A percentile compares a stretch with the other conserved stretches of the same genome.
Conservation (phyloP, 257 asterid species). For the Rauvolfia tetraphylla region DNA sequence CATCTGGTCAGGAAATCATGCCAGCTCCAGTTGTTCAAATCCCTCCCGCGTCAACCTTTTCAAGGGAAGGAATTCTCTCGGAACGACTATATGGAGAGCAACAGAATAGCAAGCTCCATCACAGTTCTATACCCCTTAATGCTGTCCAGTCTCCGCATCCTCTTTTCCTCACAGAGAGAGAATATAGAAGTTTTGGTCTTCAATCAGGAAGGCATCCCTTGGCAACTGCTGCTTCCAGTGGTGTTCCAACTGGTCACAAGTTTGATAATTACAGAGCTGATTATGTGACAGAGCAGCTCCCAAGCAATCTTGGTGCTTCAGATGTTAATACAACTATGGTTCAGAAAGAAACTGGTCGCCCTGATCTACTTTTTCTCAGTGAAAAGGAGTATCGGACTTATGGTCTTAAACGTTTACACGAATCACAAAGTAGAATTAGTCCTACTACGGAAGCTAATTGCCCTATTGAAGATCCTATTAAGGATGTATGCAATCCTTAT, state of each 20-base stretch:
- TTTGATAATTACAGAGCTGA: slow-evolving; percentile 34
- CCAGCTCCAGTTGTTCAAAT: slow-evolving; percentile 14
- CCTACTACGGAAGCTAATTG: slow-evolving; percentile 21
- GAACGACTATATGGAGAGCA: slow-evolving; percentile 25
- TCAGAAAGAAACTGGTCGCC: slow-evolving; percentile 31
- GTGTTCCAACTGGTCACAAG: slow-evolving; percentile 15
- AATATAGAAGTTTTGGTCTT: slow-evolving; percentile 75
- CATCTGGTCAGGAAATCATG: slow-evolving; percentile 26
- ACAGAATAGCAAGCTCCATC: slow-evolving; percentile 19
- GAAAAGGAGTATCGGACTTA: slow-evolving; percentile 55
- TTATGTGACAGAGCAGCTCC: slow-evolving; percentile 37
- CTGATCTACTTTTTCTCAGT: slow-evolving; percentile 33
- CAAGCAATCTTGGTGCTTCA: slow-evolving; percentile 24
- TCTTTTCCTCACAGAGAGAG: slow-evolving; percentile 60
- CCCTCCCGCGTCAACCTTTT: slow-evolving; percentile 19
- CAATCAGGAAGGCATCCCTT: slow-evolving; percentile 37
- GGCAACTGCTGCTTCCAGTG: slow-evolving; percentile 28
- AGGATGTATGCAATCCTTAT: slow-evolving; percentile 39
- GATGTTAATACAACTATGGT: slow-evolving; percentile 25
- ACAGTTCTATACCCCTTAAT: slow-evolving; percentile 21
- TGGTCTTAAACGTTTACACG: slow-evolving; percentile 50
- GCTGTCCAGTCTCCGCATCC: slow-evolving; percentile 27
- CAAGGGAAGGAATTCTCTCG: slow-evolving; percentile 24
- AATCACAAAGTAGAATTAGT: slow-evolving; percentile 23
- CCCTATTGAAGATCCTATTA: slow-evolving; percentile 15